A percentile compares a stretch with the other conserved stretches of the same genome.
These are phyloP conservation scores for Fusarium luffae DNA, from an alignment of 2,329 filamentous ascomycete genomes.

Conservation along the genomic window DNA sequence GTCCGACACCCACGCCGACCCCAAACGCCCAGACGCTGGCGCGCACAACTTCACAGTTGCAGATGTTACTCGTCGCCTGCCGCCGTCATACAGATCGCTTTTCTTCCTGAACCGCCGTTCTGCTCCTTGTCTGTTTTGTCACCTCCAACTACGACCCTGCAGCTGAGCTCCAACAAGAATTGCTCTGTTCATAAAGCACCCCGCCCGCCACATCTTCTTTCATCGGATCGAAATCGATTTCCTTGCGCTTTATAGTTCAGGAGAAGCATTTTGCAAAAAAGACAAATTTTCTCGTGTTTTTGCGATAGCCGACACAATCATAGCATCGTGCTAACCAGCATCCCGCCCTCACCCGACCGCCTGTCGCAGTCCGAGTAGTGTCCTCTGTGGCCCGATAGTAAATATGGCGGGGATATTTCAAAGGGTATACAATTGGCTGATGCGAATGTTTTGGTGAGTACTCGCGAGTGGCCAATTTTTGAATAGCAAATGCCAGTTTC, in stretches of 20 bases:
- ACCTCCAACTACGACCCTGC: constrained; percentile 36
- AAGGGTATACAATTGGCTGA: constrained; percentile 96
- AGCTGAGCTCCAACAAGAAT: constrained; percentile 45
- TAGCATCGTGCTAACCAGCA: constrained; percentile 37
- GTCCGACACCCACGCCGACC: constrained; percentile 37
- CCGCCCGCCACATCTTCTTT: constrained; percentile 42
- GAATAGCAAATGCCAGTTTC: constrained; percentile 11
- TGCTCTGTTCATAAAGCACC: constrained; percentile 44
- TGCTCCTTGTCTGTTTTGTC: constrained; percentile 33
- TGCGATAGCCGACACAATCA: constrained; percentile 25
- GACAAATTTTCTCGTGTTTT: constrained; percentile 14
- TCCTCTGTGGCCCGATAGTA: constrained; percentile 36
- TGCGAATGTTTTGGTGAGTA: constrained; percentile 95
- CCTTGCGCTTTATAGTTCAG: constrained; percentile 9
- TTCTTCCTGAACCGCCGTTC: constrained; percentile 41
- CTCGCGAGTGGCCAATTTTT: constrained; percentile 13
- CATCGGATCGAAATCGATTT: constrained; percentile 37
- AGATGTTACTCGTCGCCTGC: constrained; percentile 47
- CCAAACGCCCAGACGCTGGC: constrained; percentile 45
- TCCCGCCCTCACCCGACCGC: constrained; percentile 44
- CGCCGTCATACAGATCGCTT: constrained; percentile 46
- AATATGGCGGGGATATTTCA: constrained; percentile 91
- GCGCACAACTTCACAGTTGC: constrained; percentile 44
- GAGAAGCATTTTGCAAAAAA: constrained; percentile 18
- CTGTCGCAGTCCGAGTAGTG: constrained; percentile 39